Base-by-base conservation (phyloP, 768 basidiomycete genomes). In the Fomitopsis serialis region DNA sequence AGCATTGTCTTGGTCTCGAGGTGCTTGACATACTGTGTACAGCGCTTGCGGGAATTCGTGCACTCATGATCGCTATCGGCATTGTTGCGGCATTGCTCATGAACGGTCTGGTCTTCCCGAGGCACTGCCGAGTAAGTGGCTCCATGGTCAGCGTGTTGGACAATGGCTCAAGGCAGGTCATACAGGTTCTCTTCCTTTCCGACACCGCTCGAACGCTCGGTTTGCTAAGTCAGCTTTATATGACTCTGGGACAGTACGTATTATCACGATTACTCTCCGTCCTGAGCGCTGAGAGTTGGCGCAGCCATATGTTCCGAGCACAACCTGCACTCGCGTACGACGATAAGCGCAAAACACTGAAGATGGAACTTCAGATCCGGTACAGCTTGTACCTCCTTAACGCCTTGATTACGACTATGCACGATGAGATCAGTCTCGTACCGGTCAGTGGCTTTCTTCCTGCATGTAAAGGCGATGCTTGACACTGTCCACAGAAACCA, bases 31-130 rank as follows among this genome's bases (percentile, higher is more conserved):
- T 50, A 22, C 44, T 10, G 49, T 11, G 8, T 13, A 5, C 50
- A 79, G 78, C 62, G 42, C 62, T 78, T 9, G 72, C 75, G 13
- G 57, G 68, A 11, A 63, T 72, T 42, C 68, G 77, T 45, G 72
- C 69, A 15, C 56, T 63, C 2, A 72, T 75, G 67, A 79, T 79
- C 25, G 65, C 66, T 47, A 65, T 68, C 19, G 78, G 78, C 11
- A 77, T 79, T 49, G 55, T 78, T 23, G 70, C 69, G 13, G 78
- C 77, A 3, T 59, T 79, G 9, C 37, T 69, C 24, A 66, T 74
- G 65, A 79, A 77, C 56, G 72, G 69, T 27, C 43, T 78, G 5
- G 51, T 79, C 7, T 79, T 75, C 55, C 78, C 77, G 42, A 69
- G 73, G 42, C 75, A 78, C 56, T 73, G 74, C 60, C 66, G 76